Evolutionary conservation across 2,329 filamentous ascomycete genomes (phyloP).

Genomic region (Fusarium papillatum): DNA sequence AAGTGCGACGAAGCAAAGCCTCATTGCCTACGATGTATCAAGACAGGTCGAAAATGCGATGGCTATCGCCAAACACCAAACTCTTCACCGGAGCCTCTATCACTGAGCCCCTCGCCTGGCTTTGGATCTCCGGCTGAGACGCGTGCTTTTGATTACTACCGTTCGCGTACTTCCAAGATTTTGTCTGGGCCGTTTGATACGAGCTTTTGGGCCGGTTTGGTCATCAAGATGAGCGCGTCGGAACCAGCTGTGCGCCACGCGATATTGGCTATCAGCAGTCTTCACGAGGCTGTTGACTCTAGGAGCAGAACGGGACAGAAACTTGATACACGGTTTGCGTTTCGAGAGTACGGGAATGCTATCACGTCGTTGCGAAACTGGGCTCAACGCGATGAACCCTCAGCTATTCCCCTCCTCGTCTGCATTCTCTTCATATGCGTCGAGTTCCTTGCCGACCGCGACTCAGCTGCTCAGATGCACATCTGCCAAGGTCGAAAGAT

Average conservation of each 20-base stretch:
- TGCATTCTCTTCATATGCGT: slow-evolving; percentile 67
- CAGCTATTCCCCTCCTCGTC: slow-evolving; percentile 55
- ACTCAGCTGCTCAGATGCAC: slow-evolving; percentile 59
- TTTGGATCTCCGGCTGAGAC: slow-evolving; percentile 38
- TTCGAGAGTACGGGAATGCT: slow-evolving; percentile 61
- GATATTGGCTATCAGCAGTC: slow-evolving; percentile 62
- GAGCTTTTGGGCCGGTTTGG: slow-evolving; percentile 59
- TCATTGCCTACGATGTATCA: slow-evolving; percentile 64
- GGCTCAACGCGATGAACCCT: slow-evolving; percentile 45
- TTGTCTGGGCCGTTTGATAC: slow-evolving; percentile 59
- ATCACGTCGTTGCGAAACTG: slow-evolving; percentile 58
- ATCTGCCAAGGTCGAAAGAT: slow-evolving; percentile 59
- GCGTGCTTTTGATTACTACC: slow-evolving; percentile 51
- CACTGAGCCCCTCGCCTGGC: slow-evolving; percentile 32
- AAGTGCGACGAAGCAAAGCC: slow-evolving; percentile 71
- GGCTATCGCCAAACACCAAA: slow-evolving; percentile 57
- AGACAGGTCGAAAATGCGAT: slow-evolving; percentile 69
- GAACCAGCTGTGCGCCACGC: slow-evolving; percentile 64
- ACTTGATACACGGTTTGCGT: slow-evolving; percentile 41
- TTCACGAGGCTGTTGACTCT: slow-evolving; percentile 55
- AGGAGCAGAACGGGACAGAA: slow-evolving; percentile 28
- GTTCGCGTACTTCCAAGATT: slow-evolving; percentile 52
- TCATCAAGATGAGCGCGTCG: slow-evolving; percentile 59
- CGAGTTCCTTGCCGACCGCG: slow-evolving; percentile 66
- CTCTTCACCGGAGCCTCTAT: slow-evolving; percentile 29